Percentiles rank a stretch among this genome's conserved stretches.
phyloP scores from a whole-genome alignment of 208 protist genomes.

The Phytomonas sp. region DNA sequence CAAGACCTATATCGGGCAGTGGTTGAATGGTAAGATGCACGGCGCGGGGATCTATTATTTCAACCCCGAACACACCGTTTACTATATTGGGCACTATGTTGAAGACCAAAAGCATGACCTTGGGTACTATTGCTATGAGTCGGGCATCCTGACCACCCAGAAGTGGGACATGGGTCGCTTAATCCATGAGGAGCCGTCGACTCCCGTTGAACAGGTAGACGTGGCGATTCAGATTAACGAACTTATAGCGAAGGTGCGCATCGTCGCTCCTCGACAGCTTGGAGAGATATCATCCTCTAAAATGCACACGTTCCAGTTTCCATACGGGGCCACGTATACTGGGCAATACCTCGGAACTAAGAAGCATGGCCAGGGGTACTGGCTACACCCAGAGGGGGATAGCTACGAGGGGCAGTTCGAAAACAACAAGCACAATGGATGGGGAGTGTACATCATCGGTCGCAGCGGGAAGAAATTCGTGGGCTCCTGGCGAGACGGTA shows the following conservation, averaged over 20 bases:
- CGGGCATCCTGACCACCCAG: constrained; percentile 72
- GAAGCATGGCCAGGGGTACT: constrained; percentile 83
- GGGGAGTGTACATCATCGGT: constrained; percentile 85
- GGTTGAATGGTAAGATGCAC: constrained; percentile 67
- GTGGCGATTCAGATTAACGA: constrained; percentile 30
- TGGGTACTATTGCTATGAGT: constrained; percentile 84
- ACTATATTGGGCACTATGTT: constrained; percentile 66
- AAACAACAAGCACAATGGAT: constrained; percentile 83
- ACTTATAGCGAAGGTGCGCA: constrained; percentile 35
- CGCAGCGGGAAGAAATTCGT: constrained; percentile 84
- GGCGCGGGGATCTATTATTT: constrained; percentile 84
- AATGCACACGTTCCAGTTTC: constrained; percentile 82
- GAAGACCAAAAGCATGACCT: constrained; percentile 77
- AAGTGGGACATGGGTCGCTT: constrained; percentile 59
- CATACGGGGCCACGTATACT: constrained; percentile 79
- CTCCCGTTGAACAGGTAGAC: constrained; percentile 55
- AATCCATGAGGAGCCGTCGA: constrained; percentile 47
- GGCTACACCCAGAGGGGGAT: constrained; percentile 83
- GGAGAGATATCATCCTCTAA: constrained; percentile 52
- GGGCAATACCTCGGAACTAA: constrained; percentile 83
- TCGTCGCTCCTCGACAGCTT: constrained; percentile 51
- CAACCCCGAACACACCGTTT: constrained; percentile 41
- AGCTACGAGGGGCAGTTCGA: constrained; percentile 86
- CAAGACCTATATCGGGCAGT: constrained; percentile 80
- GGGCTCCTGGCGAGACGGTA: constrained; percentile 74